Conservation (phyloP, 352 stramenopile genomes). For the Phytophthora litchii region DNA sequence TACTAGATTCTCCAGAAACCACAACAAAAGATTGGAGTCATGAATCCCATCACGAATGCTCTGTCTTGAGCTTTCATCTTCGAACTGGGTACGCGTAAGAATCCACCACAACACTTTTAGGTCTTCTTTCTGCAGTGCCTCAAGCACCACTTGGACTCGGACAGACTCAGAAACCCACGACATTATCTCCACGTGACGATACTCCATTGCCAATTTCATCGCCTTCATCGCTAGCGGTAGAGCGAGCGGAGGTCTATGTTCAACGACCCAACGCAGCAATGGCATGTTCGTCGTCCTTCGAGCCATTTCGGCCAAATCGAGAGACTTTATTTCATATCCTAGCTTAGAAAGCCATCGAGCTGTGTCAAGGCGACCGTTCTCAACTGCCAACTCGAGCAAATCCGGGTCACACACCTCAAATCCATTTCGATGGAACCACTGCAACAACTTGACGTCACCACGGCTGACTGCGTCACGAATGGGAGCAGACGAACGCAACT, state of each 20-base stretch:
- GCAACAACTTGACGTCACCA: constrained; percentile 5
- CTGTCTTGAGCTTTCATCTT: neutral
- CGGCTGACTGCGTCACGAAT: neutral
- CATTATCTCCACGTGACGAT: neutral
- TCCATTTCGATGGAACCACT: constrained; percentile 4
- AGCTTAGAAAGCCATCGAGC: constrained; percentile 2
- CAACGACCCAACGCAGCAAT: constrained; percentile 2
- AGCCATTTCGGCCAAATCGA: neutral
- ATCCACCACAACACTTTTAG: constrained; percentile 1
- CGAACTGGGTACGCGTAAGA: neutral
- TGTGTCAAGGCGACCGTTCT: neutral
- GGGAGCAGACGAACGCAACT: neutral
- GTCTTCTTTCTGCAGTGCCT: neutral
- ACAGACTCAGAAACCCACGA: constrained; percentile 3
- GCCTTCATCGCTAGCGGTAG: neutral
- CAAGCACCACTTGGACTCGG: neutral
- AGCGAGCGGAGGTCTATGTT: neutral
- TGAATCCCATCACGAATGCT: neutral
- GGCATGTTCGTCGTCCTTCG: neutral
- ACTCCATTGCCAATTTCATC: neutral
- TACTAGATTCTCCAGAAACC: neutral
- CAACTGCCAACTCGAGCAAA: neutral
- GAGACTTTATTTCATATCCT: neutral
- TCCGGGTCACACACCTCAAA: constrained; percentile 1
- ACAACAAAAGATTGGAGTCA: neutral